Evolutionary conservation across 2,329 filamentous ascomycete genomes (phyloP), one percentile per base, ranked within the genome.

Genomic region (Sclerotiophoma versabilis): DNA sequence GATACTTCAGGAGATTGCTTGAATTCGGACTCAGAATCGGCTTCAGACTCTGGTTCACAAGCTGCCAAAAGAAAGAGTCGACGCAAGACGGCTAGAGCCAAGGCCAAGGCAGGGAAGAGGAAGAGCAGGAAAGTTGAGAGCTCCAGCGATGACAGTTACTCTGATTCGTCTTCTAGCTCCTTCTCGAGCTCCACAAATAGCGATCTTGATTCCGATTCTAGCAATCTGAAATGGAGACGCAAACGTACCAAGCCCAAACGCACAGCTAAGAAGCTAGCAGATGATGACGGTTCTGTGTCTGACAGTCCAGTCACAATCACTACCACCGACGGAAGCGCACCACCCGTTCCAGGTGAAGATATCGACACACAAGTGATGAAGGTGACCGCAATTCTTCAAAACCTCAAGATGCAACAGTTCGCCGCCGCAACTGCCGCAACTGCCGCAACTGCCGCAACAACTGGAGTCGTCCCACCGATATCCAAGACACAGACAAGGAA

Each of bases 401-500:
- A 47, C 10, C 59, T 64, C 22, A 62, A 63, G 19, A 49, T 59
- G 37, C 54, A 63, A 48, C 58, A 68, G 17, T 58, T 59, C 5
- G 54, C 60, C 2, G 53, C 54, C 12, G 57, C 58, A 3, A 33
- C 51, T 11, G 58, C 61, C 8, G 38, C 49, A 5, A 54, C 51
- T 0, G 57, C n/a, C n/a, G n/a, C n/a, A n/a, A n/a, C n/a, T n/a
- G n/a, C n/a, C n/a, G n/a, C n/a, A n/a, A n/a, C n/a, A n/a, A n/a
- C 50, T 5, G 59, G 61, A 17, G 19, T 42, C 11, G 20, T 25
- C 10, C 59, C 63, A 14, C 62, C 62, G 1, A 61, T 64, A 39
- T 62, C 59, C 3, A 64, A 64, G 42, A 17, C 41, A 14, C 46
- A 56, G 23, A 56, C 54, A 5, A 75, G 64, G 77, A 70, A 68